Evolutionary conservation across 2,329 filamentous ascomycete species (phyloP), one percentile per base, ranked within the genome.

Genomic region (Neurospora sp.): DNA sequence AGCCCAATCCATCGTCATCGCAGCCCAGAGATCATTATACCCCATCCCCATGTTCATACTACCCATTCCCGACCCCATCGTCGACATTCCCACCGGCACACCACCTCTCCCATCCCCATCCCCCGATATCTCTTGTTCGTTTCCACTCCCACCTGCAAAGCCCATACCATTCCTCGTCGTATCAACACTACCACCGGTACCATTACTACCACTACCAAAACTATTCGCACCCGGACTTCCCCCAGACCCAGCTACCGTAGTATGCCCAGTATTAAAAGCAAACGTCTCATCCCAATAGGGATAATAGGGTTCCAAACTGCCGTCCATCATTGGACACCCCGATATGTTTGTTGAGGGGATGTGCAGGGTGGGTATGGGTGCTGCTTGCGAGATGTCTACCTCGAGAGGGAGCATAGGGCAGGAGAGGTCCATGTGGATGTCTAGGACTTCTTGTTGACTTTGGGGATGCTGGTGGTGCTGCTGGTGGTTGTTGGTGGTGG

Each of bases 291-390:
- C 81, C 84, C 84, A 86, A 33, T 80, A 74, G 0, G 81, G 78
- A 36, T 84, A 76, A 66, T 82, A 85, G 39, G 78, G 74, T n/a
- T 84, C 81, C 70, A 86, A 72, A 70, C 80, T 85, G 9, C 81
- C 83, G 72, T 87, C 84, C 52, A 86, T 77, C 82, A 87, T 84
- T 15, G 85, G 85, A 71, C 85, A 87, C 4, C 77, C 78, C 19
- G 72, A 71, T 19, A 76, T 72, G 66, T 62, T 62, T 36, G 75
- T 70, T 7, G 75, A 71, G 68, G 72, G 74, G 42, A 70, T 68
- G 28, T 70, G 33, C 68, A 72, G 70, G 39, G 69, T n/a, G 17
- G 70, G 46, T 66, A 23, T 23, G 43, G 68, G n/a, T 39, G 66
- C 28, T 33, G 28, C 28, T 33, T 33, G 28, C 28, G 42, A 15